These are phyloP conservation scores for Malania oleifera DNA, from an alignment of 164 flowering plant species.

Conservation along the genomic window DNA sequence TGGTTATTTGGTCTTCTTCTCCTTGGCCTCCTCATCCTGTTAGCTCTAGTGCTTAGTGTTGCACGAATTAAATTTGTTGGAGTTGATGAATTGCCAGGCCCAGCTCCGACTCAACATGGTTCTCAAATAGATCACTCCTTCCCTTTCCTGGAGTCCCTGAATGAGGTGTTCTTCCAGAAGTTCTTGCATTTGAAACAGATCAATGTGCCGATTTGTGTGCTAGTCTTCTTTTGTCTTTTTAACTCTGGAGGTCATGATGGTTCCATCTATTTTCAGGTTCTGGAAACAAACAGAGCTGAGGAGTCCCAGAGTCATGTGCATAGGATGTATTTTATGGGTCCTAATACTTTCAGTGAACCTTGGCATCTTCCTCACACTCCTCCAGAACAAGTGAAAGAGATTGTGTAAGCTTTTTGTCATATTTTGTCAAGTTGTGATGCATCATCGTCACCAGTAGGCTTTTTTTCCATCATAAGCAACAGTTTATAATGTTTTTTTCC, in stretches of 20 bases:
- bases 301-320: conserved; percentile 90
- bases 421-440: too few species aligned
- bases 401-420: conserved; percentile 88
- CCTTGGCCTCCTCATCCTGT: conserved; percentile 60
- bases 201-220: too few species aligned
- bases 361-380: conserved; percentile 94
- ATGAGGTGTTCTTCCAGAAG: conserved; percentile 65
- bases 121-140: conserved; percentile 85
- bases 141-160: conserved; percentile 88
- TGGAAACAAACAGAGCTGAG: conserved; percentile 85
- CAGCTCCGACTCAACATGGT: conserved; percentile 59
- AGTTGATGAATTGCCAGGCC: conserved; percentile 68
- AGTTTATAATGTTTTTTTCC: too few species aligned
- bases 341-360: conserved; percentile 88
- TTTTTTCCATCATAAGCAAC: too few species aligned
- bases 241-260: conserved; percentile 6
- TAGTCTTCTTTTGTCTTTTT: too few species aligned
- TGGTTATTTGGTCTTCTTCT: conserved; percentile 87
- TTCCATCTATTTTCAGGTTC: conserved; percentile 45
- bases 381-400: conserved; percentile 77
- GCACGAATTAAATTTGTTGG: conserved; percentile 82
- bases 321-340: conserved; percentile 87
- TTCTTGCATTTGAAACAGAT: too few species aligned
- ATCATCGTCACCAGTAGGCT: too few species aligned
- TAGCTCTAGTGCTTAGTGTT: conserved; percentile 90